Evolutionary conservation across 139 green algal species (phyloP).

Genomic region (Nannochloris sp.): DNA sequence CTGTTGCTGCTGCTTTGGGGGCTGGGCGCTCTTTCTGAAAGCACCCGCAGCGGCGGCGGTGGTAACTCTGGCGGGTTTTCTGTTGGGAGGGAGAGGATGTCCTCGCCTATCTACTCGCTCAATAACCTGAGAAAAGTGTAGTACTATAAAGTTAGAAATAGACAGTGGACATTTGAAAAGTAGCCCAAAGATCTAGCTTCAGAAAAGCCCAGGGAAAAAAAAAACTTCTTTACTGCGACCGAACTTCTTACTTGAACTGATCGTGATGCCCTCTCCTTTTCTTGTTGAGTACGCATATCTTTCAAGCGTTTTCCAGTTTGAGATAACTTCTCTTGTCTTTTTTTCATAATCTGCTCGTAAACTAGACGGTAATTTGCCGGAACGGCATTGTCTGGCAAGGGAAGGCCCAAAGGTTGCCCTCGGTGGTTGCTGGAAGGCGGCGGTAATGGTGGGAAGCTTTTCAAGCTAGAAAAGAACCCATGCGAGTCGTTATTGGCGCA

Average conservation of each 20-base stretch:
- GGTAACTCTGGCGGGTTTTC: too few species aligned
- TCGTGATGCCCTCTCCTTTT: background rate
- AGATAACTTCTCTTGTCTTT: background rate
- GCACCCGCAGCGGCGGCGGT: too few species aligned
- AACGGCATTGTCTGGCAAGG: background rate
- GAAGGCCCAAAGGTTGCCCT: background rate
- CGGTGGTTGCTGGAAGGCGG: background rate
- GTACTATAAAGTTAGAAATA: conserved; percentile 1
- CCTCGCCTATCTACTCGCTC: too few species aligned
- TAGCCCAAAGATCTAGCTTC: too few species aligned
- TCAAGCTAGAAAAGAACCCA: background rate
- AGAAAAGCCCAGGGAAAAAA: too few species aligned
- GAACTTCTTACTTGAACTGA: background rate
- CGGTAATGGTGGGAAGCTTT: background rate
- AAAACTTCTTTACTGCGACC: too few species aligned
- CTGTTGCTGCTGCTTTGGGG: too few species aligned
- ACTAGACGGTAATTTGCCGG: background rate
- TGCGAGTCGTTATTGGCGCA: background rate
- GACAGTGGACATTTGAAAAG: background rate
- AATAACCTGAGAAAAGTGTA: too few species aligned
- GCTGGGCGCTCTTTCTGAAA: too few species aligned
- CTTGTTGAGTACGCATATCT: background rate
- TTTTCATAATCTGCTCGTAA: background rate
- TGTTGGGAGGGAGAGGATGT: too few species aligned
- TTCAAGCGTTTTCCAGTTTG: background rate